phyloP scores from a whole-genome alignment of 768 basidiomycete genomes.

The Royoungia palumana region DNA sequence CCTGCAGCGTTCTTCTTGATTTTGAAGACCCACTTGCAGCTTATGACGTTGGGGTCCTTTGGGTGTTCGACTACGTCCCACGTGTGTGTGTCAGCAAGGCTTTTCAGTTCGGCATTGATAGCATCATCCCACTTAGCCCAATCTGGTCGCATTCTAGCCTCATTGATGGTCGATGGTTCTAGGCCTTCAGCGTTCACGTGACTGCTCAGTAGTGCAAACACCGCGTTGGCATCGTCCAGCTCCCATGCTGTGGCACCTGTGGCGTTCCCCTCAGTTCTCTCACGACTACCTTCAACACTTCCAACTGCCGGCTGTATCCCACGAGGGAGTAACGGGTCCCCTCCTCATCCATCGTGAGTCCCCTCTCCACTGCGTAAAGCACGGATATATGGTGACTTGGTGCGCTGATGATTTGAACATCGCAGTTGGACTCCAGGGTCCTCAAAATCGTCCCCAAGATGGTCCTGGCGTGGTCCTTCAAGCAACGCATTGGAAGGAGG shows the following conservation, averaged over 20 bases:
- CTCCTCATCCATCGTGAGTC: neutral
- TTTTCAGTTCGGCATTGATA: neutral
- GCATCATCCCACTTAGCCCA: neutral
- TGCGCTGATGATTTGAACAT: neutral
- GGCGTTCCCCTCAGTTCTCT: too few relatives aligned
- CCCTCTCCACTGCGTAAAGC: neutral
- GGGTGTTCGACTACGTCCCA: neutral
- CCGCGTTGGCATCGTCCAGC: neutral
- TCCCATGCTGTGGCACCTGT: neutral
- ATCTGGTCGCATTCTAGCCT: neutral
- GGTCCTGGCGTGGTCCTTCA: too few relatives aligned
- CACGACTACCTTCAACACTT: too few relatives aligned
- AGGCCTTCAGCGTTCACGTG: neutral
- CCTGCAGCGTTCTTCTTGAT: neutral
- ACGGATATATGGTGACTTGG: neutral
- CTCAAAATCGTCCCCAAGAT: too few relatives aligned
- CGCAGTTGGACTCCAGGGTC: too few relatives aligned
- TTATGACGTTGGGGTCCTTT: neutral
- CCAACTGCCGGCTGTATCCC: too few relatives aligned
- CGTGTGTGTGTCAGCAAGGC: neutral
- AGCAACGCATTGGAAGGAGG: too few relatives aligned
- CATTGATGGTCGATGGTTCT: neutral
- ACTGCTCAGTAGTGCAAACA: neutral
- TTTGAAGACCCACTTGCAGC: conserved; percentile 1
- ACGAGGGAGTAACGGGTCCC: too few relatives aligned